Evolutionary conservation across 805 yeast species (phyloP).

Genomic region (Nakazawaea ernobii): DNA sequence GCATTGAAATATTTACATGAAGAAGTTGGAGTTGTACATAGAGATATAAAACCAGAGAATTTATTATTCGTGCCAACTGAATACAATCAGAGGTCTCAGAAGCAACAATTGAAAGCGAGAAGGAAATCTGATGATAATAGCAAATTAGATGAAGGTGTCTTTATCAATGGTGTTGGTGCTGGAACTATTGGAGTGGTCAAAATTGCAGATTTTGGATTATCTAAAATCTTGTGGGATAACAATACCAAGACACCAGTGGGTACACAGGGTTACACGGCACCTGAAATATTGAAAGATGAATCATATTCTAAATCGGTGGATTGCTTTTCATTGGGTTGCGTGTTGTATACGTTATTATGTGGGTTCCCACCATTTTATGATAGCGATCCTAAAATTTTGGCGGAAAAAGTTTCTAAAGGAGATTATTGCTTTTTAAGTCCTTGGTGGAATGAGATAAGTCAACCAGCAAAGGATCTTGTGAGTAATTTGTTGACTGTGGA

Average conservation of each 20-base stretch:
- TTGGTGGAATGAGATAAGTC: constrained; percentile 84
- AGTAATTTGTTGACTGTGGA: constrained; percentile 61
- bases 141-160: constrained; percentile 59
- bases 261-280: constrained; percentile 72
- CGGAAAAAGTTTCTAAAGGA: constrained; percentile 65
- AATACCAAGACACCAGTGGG: constrained; percentile 69
- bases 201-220: constrained; percentile 66
- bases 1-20: constrained; percentile 68
- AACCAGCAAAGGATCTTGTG: constrained; percentile 66
- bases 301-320: constrained; percentile 63
- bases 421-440: constrained; percentile 71
- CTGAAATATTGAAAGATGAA: constrained; percentile 58
- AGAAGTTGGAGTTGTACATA: constrained; percentile 71
- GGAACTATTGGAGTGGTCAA: constrained; percentile 62
- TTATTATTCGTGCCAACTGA: constrained; percentile 59
- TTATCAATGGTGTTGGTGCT: constrained; percentile 47
- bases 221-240: constrained; percentile 47
- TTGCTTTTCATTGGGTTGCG: constrained; percentile 73
- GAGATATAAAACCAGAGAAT: constrained; percentile 83
- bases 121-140: constrained; percentile 54
- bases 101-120: constrained; percentile 35
- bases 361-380: constrained; percentile 78
- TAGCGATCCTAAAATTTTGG: constrained; percentile 54
- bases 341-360: constrained; percentile 59
- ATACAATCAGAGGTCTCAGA: constrained; percentile 36